A percentile compares a stretch with the other conserved stretches of the same genome.
phyloP scores from a whole-genome alignment of 169 alveolate genomes.

The Plasmodium coatneyi region DNA sequence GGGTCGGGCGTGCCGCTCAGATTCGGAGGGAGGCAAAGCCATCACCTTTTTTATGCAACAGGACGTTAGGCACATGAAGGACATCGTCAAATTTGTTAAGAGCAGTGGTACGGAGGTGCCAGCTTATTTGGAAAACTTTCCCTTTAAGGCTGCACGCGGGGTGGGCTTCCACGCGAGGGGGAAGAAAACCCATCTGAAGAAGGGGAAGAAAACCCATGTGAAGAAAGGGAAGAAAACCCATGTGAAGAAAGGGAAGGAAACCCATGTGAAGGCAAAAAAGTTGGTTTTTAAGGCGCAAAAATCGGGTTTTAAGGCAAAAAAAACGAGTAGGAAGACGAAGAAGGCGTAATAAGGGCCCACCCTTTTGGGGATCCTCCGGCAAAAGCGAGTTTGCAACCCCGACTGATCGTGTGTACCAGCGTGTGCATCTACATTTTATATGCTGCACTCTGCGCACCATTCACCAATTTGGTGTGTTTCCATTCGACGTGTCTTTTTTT shows the following conservation, averaged over 20 bases:
- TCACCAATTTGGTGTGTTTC: neutral
- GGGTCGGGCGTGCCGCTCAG: constrained; percentile 99
- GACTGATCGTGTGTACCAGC: neutral
- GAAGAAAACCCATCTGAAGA: neutral
- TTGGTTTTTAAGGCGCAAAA: neutral
- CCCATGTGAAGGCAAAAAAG: neutral
- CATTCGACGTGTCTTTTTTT: neutral
- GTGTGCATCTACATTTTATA: neutral
- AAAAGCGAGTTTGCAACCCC: neutral
- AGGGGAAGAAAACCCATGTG: neutral
- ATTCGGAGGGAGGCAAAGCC: constrained; percentile 89
- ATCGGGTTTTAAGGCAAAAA: neutral
- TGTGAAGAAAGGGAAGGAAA: too few species aligned
- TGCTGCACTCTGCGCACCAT: neutral
- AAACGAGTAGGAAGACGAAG: neutral
- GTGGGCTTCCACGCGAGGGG: neutral
- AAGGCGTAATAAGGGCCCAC: neutral
- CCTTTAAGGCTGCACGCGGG: neutral
- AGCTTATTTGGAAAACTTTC: constrained; percentile 12
- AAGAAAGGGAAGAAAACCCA: neutral
- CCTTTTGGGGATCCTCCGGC: neutral
- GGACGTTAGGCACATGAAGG: constrained; percentile 44
- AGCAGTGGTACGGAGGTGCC: constrained; percentile 49
- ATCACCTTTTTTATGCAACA: constrained; percentile 41
- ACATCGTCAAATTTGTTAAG: constrained; percentile 46